phyloP scores from a whole-genome alignment of 169 alveolate species.

The Fabrea salina region DNA sequence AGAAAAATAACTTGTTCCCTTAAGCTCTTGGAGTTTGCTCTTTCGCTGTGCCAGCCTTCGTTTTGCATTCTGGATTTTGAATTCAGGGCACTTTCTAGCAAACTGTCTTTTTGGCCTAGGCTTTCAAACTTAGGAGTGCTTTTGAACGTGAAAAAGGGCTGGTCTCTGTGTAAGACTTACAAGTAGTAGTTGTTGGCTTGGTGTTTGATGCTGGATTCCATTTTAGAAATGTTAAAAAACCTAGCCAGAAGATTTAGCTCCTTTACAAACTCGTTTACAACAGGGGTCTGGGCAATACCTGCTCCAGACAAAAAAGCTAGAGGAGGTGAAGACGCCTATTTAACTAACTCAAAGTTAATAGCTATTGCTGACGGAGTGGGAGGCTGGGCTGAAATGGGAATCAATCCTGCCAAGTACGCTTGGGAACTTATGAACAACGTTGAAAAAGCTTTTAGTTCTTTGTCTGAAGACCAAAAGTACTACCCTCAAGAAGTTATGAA shows the following conservation, averaged over 20 bases:
- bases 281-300: slow-evolving; percentile 41
- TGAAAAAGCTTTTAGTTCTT: neutral
- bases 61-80: too few relatives aligned
- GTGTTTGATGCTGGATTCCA: too few relatives aligned
- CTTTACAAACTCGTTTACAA: slow-evolving; percentile 9
- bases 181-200: too few relatives aligned
- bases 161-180: too few relatives aligned
- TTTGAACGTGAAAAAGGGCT: too few relatives aligned
- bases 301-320: slow-evolving; percentile 71
- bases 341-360: slow-evolving; percentile 50
- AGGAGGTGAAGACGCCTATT: slow-evolving; percentile 90
- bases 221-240: too few relatives aligned
- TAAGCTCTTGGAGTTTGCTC: too few relatives aligned
- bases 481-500: slow-evolving; percentile 47
- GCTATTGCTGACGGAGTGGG: slow-evolving; percentile 89
- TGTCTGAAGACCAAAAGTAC: neutral
- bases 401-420: slow-evolving; percentile 70
- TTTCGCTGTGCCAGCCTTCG: too few relatives aligned
- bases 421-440: slow-evolving; percentile 52
- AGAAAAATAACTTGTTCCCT: too few relatives aligned
- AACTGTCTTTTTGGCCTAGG: too few relatives aligned
- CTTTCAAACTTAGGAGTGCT: too few relatives aligned
- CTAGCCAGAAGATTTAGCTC: slow-evolving; percentile 6
- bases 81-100: too few relatives aligned
- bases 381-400: slow-evolving; percentile 72